Evolutionary conservation across 257 asterid species (phyloP), one percentile per base, ranked within the genome.

Genomic region (Avicennia marina): DNA sequence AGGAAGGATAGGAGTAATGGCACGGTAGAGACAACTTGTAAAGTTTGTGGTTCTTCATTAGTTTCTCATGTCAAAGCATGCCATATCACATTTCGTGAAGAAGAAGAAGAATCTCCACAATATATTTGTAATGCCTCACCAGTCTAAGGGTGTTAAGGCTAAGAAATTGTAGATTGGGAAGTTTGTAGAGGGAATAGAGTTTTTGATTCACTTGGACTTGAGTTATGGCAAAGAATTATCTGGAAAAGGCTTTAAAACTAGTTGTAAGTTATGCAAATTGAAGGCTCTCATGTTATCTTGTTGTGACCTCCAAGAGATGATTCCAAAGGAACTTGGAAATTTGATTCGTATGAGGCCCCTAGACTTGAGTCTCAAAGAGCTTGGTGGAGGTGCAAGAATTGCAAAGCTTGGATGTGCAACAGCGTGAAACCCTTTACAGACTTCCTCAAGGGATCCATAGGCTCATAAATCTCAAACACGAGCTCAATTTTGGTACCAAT

Each of bases 371-470:
- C 7, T 0, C 1, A n/a, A 60, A 45, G 7, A 9, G 0, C 0
- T 0, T 0, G 0, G 6, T 70, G n/a, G 63, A 65, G 65, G 42
- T 71, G 29, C 72, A 53, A 15, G 62, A 71, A 9, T 45, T 65
- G 50, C 51, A 33, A 53, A 59, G 64, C 13, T 59, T 70, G 44
- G 20, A 64, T 22, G 53, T 70, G 16, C 12, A 18, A 2, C n/a
- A 20, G 0, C 49, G 67, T 15, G 12, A 1, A 0, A 2, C 4
- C 11, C 68, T 71, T 7, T 11, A 21, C n/a, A 18, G 16, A 10
- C 68, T 60, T 52, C 68, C 72, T 6, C 36, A 60, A 59, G 64
- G 66, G 13, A 51, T 60, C 16, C 50, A 58, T 7, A 71, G 8
- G 25, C 57, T 71, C n/a, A 21, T 36, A 12, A 60, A 60, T 16